Conservation (phyloP, 2,329 filamentous ascomycete species). For the Hypoxylon sp. region DNA sequence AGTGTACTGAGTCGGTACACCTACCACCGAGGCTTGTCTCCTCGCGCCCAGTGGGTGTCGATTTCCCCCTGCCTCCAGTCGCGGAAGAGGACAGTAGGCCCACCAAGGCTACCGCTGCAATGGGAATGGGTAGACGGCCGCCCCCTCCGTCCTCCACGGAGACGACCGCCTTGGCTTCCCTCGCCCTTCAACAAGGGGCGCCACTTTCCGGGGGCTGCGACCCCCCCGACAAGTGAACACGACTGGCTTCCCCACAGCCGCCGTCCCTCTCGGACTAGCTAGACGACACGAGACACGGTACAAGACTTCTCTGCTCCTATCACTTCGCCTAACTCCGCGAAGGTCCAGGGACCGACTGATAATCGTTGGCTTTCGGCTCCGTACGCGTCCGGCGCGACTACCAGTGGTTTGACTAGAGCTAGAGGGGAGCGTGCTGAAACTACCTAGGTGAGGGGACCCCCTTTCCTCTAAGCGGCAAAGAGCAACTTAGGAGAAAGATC, state of each 20-base stretch:
- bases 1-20: not conserved
- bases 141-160: conserved; percentile 11
- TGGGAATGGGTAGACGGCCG: conserved; percentile 16
- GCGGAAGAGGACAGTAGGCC: conserved; percentile 2
- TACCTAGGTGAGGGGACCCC: conserved; percentile 18
- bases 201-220: conserved; percentile 3
- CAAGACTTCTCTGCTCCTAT: conserved; percentile 38
- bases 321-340: conserved; percentile 24
- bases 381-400: not conserved
- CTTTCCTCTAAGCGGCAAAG: conserved; percentile 15
- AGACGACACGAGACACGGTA: conserved; percentile 34
- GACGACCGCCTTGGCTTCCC: conserved; percentile 10
- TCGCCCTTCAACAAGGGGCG: conserved; percentile 29
- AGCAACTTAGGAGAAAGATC: conserved; percentile 21
- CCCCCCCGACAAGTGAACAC: conserved; percentile 22
- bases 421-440: conserved; percentile 21
- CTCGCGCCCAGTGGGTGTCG: conserved; percentile 21
- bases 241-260: conserved; percentile 3
- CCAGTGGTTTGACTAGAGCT: conserved; percentile 32
- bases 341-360: conserved; percentile 37
- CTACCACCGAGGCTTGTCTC: conserved; percentile 20
- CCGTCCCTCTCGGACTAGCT: conserved; percentile 35
- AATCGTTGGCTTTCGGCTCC: not conserved
- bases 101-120: conserved; percentile 23
- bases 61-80: conserved; percentile 1